Percentiles rank a stretch among this genome's conserved stretches.
phyloP scores from a whole-genome alignment of 2,329 filamentous ascomycete species.

The Lachnellula arida region DNA sequence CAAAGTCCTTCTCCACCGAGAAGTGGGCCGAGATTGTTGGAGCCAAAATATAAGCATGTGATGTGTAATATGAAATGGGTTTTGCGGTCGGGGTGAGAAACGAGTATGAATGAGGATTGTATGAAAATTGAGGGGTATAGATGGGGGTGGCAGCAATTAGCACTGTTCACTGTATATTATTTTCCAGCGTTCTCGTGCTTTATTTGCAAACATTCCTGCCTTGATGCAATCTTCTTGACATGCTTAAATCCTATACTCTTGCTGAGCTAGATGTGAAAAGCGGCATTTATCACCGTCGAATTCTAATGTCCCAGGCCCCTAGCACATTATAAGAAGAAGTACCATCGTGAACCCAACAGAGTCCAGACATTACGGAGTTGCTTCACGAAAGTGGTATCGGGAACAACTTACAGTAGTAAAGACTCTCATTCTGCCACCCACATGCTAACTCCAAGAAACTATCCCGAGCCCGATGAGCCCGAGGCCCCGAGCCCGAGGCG shows the following conservation, averaged over 20 bases:
- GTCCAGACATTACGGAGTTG: too few species aligned
- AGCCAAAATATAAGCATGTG: conserved; percentile 75
- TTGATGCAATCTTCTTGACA: conserved; percentile 2
- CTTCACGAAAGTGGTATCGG: background rate
- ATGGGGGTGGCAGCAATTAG: conserved; percentile 20
- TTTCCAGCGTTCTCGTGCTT: conserved; percentile 23
- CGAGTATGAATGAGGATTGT: conserved; percentile 15
- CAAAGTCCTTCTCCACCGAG: conserved; percentile 98
- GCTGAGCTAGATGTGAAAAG: background rate
- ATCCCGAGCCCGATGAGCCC: too few species aligned
- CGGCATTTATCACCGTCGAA: too few species aligned
- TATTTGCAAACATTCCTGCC: conserved; percentile 17
- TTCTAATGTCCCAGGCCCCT: too few species aligned
- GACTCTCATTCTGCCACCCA: background rate
- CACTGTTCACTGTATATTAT: conserved; percentile 33
- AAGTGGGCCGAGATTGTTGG: conserved; percentile 90
- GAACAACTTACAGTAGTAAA: conserved; percentile 9
- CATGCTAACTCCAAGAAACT: background rate
- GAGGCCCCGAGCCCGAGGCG: background rate
- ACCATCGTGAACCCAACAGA: too few species aligned
- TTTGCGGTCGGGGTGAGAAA: background rate
- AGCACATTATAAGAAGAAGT: too few species aligned
- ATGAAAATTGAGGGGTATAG: conserved; percentile 27
- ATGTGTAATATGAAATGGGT: background rate
- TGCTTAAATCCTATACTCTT: background rate